Evolutionary conservation across 768 basidiomycete genomes (phyloP), one percentile per base, ranked within the genome.

Genomic region (Kondoa subrosea): DNA sequence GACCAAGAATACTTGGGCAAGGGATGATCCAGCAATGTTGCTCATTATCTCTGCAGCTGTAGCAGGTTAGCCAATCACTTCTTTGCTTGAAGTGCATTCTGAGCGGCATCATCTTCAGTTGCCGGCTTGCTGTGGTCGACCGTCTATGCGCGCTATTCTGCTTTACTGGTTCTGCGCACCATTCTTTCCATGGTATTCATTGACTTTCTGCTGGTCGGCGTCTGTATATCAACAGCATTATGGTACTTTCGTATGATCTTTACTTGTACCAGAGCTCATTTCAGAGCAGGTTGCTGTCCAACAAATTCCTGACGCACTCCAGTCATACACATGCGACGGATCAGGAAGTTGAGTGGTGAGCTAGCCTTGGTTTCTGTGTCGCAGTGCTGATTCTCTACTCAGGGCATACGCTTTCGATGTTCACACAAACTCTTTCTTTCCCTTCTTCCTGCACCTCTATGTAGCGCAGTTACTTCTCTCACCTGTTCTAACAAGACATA

Each of bases 391-490:
- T 27, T 4, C 17, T 77, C 87, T 64, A 85, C 85, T 0, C 65
- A 72, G 72, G 88, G 88, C 87, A 2, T 97, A 95, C 77, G 90
- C 89, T 15, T 93, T 97, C 74, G 93, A 97, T 77, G 87, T 96
- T 17, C 91, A 95, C 77, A 92, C 87, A 68, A 96, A 97, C 74
- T 87, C 91, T 1, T 97, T 96, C 81, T 93, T 96, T 78, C 91
- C 91, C 25, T 80, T 91, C 68, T 93, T 88, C 78, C 83, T 95
- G 68, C 86, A 88, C 12, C 83, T 95, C 66, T 95, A 95, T 76
- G 80, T 91, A 68, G 87, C 87, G 0, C 89, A 96, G 75, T 81
- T 95, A 14, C 85, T 92, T 70, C 81, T 97, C 14, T 82, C 89
- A 1, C 87, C 89, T 1, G 81, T 96, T 60, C 81, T 96, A 62